Evolutionary conservation across 2,329 filamentous ascomycete species (phyloP), one percentile per base, ranked within the genome.

Genomic region (Aphanoascus verrucosus): DNA sequence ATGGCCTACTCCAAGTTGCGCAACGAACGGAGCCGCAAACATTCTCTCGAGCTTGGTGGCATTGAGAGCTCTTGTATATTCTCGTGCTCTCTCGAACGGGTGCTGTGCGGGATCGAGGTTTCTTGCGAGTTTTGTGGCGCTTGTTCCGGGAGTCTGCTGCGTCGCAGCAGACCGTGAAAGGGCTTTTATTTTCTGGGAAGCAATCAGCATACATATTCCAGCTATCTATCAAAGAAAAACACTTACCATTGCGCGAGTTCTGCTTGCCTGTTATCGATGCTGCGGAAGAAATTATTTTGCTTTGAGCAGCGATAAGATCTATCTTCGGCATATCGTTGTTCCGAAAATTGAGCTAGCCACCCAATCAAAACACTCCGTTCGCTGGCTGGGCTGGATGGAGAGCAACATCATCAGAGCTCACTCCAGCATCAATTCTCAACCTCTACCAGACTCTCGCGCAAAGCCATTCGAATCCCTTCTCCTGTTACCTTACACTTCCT

Each of bases 21-120:
- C 86, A 43, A 98, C 73, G 65, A 95, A 95, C 2, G 87, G 86
- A 51, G 83, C 77, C 31, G 84, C 84, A 69, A 94, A 94, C 85
- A 96, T 91, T 62, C 90, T 85, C 72, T 95, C 88, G 57, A 96
- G 74, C 69, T 96, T 96, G 55, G 89, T 88, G 23, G 90, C 90
- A 80, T 88, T 86, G 57, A 87, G 74, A 9, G 84, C 84, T 61
- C 83, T 74, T 12, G 83, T 88, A 66, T 89, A 91, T 73, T 95
- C 90, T 69, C 89, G 77, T 45, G 90, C 90, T 64, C 88, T 79
- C 71, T 94, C 89, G 70, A 96, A 95, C 1, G 88, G 90, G 71
- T 95, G 89, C 56, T 91, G 79, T 41, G 86, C 83, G 28, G 90
- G 86, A 72, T 94, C 87, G 63, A 94, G 77, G 65, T 76, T 73